phyloP scores from a whole-genome alignment of 352 stramenopile genomes.

The Phytophthora melonis region DNA sequence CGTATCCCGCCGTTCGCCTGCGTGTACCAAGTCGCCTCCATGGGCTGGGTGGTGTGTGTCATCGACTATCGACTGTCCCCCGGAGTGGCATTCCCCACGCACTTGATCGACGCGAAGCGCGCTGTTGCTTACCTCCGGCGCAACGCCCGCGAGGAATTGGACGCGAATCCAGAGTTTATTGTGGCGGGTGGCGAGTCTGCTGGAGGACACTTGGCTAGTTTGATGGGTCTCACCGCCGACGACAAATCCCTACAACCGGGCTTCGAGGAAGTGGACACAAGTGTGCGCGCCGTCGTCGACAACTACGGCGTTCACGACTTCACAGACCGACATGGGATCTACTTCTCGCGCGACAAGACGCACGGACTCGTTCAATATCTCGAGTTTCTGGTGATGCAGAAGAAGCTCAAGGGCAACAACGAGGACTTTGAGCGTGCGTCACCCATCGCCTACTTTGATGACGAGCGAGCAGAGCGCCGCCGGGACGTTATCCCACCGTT shows the following conservation, averaged over 20 bases:
- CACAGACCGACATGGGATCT: conserved; percentile 64
- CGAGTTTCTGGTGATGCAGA: conserved; percentile 71
- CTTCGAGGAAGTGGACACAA: conserved; percentile 73
- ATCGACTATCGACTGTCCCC: conserved; percentile 79
- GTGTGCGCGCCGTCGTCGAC: conserved; percentile 62
- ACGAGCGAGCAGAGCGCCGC: conserved; percentile 29
- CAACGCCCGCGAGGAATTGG: conserved; percentile 43
- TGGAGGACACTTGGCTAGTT: conserved; percentile 60
- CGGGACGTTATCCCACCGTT: conserved; percentile 58
- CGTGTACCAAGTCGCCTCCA: conserved; percentile 61
- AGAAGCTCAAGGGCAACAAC: conserved; percentile 52
- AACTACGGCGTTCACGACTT: conserved; percentile 72
- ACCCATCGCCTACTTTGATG: conserved; percentile 56
- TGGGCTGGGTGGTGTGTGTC: conserved; percentile 73
- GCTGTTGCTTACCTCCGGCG: conserved; percentile 62
- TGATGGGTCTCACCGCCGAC: conserved; percentile 56
- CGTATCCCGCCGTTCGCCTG: conserved; percentile 56
- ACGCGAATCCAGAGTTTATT: conserved; percentile 64
- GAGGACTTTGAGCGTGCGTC: conserved; percentile 66
- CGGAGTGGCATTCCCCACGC: conserved; percentile 62
- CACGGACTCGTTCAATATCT: conserved; percentile 55
- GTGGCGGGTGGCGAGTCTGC: conserved; percentile 70
- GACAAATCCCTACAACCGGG: conserved; percentile 63
- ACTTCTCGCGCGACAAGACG: conserved; percentile 55
- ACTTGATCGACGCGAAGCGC: conserved; percentile 74